Base-by-base conservation (phyloP, 2,329 filamentous ascomycete genomes). In the Thielaviopsis ethacetica region DNA sequence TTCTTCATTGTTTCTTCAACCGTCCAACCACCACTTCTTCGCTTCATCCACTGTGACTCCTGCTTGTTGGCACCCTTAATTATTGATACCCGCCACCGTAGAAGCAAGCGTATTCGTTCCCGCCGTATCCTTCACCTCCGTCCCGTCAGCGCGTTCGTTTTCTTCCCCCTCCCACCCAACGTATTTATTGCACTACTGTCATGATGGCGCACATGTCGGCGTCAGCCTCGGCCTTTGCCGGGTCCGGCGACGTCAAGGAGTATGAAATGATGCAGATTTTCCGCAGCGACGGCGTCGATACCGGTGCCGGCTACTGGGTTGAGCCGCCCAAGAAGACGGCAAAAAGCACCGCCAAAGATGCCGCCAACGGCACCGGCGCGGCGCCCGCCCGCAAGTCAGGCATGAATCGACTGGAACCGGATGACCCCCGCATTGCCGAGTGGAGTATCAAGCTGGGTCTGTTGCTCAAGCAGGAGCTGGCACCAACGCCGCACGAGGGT, bases 371-470 rank as follows among this genome's bases (percentile, higher is more conserved):
- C 30, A 34, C 5, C 30, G 30, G 30, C 30, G 30, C 30, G 30
- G 63, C 64, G 26, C 63, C 70, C 19, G 64, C 65, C 0, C 73
- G 75, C 60, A 71, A 72, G 62, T 60, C 68, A 5, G 67, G 65
- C 26, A 74, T 75, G 73, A 64, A 69, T 13, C 68, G 73, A 9
- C 61, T 75, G n/a, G 63, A 69, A 2, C 71, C 73, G 52, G 70
- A 74, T 27, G 73, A 75, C 52, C 71, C 72, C 10, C 68, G 73
- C 19, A 74, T 74, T 57, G 65, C 71, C 21, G 73, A 75, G 55
- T 75, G 72, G 73, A 69, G 69, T 53, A 68, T 75, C 56, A 75
- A 75, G 65, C 62, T 75, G 41, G 73, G 73, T 1, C 73, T 75
- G 19, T 65, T 75, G 15, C 63, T 75, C 41, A 75, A 75, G 63